Evolutionary conservation across 2,329 filamentous ascomycete genomes (phyloP), one percentile per base, ranked within the genome.

Genomic region (Cordyceps cateniannulata): DNA sequence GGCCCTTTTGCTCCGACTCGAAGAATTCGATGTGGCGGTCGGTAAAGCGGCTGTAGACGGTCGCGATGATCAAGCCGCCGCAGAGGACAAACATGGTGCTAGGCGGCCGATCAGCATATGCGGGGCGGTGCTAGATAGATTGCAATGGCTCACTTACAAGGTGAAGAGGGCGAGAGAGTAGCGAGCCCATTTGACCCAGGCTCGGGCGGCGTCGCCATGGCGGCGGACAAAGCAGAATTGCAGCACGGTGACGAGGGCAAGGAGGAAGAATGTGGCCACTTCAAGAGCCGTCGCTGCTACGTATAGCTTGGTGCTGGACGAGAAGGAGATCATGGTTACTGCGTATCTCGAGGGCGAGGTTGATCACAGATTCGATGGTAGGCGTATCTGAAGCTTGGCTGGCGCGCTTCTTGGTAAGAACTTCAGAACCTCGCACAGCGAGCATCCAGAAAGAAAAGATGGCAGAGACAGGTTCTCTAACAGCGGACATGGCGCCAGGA

Each of bases 151-250:
- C 5, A 24, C 60, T 25, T 52, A 58, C 60, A 61, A 61, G 7
- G 47, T 51, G 50, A 47, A 57, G 24, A 50, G 29, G 53, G 60
- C 38, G 22, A 57, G 38, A n/a, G 52, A 57, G 35, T 40, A 47
- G 18, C 53, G 44, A 3, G 48, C 35, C 60, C 60, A 61, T 40
- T 44, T 32, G 3, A 61, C 40, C 60, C 60, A 61, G 22, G 16
- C 32, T 6, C 60, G 42, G 25, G 60, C 60, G 3, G 53, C 53
- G 38, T 61, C 60, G 38, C 53, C 40, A 18, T 57, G 60, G n/a
- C 60, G 52, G 3, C 60, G 60, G 20, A 61, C 47, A 20, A 61
- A 61, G 38, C 60, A 61, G 52, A 57, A 57, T 4, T 57, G 60
- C 38, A 56, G 20, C 16, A 61, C 48, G 24, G 38, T n/a, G 16